phyloP scores from a whole-genome alignment of 2,329 filamentous ascomycete genomes.

The Sarocladium oryzae region DNA sequence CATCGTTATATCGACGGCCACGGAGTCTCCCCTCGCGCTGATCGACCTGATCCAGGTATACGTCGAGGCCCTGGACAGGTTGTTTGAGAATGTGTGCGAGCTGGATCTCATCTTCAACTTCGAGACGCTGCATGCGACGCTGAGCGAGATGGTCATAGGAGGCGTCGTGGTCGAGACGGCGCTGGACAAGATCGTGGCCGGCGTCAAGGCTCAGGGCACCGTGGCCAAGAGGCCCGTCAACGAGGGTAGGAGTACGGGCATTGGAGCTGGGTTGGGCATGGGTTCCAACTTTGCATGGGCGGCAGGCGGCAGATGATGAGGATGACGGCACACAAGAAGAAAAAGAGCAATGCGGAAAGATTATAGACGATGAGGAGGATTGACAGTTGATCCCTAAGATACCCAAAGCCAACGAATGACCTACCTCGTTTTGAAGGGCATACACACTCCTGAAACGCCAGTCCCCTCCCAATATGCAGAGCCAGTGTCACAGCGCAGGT shows the following conservation, averaged over 20 bases:
- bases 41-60: slow-evolving; percentile 98
- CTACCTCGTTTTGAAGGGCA: slow-evolving; percentile 11
- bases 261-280: slow-evolving; percentile 48
- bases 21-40: slow-evolving; percentile 88
- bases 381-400: slow-evolving; percentile 1
- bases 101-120: slow-evolving; percentile 98
- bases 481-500: neutral
- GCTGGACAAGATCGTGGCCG: slow-evolving; percentile 79
- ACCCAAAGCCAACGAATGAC: neutral
- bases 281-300: slow-evolving; percentile 53
- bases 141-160: slow-evolving; percentile 92
- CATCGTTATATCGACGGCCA: slow-evolving; percentile 94
- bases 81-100: slow-evolving; percentile 99
- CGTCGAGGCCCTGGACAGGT: slow-evolving; percentile 85
- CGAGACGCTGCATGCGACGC: slow-evolving; percentile 85
- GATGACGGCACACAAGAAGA: neutral
- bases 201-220: slow-evolving; percentile 69
- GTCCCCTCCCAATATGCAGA: slow-evolving; percentile 19
- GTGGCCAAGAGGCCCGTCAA: slow-evolving; percentile 76
- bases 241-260: slow-evolving; percentile 45
- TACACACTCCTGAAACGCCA: slow-evolving; percentile 17
- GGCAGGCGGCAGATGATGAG: slow-evolving; percentile 18
- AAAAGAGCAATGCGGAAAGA: neutral
- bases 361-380: slow-evolving; percentile 1
- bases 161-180: slow-evolving; percentile 92